phyloP scores from a whole-genome alignment of 768 basidiomycete genomes.

The Neoboletus brunneissimus region DNA sequence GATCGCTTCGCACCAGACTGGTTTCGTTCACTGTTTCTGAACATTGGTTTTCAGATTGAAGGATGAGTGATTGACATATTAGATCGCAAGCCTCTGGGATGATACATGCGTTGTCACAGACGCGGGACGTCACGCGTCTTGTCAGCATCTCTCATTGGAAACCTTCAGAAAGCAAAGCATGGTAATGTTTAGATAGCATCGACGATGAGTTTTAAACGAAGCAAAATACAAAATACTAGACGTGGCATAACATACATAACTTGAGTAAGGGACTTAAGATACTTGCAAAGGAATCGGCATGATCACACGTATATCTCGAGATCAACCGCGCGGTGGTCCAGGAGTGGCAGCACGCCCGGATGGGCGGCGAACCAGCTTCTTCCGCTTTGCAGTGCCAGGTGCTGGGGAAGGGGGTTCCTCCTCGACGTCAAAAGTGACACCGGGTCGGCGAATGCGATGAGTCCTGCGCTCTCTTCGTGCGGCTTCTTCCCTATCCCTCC shows the following conservation, averaged over 20 bases:
- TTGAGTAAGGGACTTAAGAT: slow-evolving; percentile 20
- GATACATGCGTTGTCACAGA: slow-evolving; percentile 11
- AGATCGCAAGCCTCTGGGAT: not conserved
- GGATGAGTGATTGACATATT: not conserved
- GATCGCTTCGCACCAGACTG: not conserved
- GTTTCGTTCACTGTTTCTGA: slow-evolving; percentile 12
- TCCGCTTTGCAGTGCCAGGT: slow-evolving; percentile 22
- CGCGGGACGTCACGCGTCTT: slow-evolving; percentile 27
- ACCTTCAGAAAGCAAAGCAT: not conserved
- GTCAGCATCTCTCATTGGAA: slow-evolving; percentile 9
- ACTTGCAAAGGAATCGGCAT: slow-evolving; percentile 12
- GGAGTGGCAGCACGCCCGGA: slow-evolving; percentile 29
- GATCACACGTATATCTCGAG: not conserved
- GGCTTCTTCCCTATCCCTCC: slow-evolving; percentile 65
- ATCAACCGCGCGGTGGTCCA: slow-evolving; percentile 22
- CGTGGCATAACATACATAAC: slow-evolving; percentile 32
- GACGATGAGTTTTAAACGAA: slow-evolving; percentile 7
- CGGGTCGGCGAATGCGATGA: slow-evolving; percentile 50
- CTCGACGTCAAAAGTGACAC: slow-evolving; percentile 62
- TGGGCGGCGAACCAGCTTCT: slow-evolving; percentile 30
- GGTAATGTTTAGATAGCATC: slow-evolving; percentile 17
- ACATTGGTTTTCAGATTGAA: slow-evolving; percentile 19
- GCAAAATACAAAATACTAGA: slow-evolving; percentile 27
- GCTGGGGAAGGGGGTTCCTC: slow-evolving; percentile 49
- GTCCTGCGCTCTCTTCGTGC: slow-evolving; percentile 39